Base-by-base conservation (phyloP, 768 basidiomycete genomes). In the Pisolithus marmoratus region DNA sequence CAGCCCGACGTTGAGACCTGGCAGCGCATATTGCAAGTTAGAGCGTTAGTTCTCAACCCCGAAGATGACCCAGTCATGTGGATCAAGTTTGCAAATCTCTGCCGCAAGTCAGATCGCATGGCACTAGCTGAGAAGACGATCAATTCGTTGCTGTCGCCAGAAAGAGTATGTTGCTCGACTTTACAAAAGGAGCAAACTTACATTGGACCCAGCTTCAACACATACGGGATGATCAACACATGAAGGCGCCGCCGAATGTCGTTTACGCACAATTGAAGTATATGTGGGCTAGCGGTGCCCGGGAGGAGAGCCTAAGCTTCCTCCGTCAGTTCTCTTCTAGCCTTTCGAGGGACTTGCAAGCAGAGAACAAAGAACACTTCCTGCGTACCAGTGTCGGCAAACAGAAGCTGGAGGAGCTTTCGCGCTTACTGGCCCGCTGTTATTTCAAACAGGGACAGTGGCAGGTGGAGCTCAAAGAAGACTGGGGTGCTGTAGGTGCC, bases 1-100 rank as follows among this genome's bases (percentile, higher is more conserved):
- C 94, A 98, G 63, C 91, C 92, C 22, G 96, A 98, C 61, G 95
- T 98, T 31, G 96, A 99, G 69, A 93, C 96, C 5, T 99, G 96
- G 96, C 96, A 98, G 66, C 84, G 95, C 19, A 90, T 98, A 49
- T 74, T 99, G 8, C 95, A 97, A 74, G 93, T 99, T 46, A 82
- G 96, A 49, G 92, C 94, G 0, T 77, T 98, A 48, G 94, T 99
- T 20, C 75, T 97, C 24, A 89, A 83, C 41, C 95, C 96, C 0
- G 90, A 90, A 57, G 93, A 96, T 56, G 94, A 97, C 64, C 91
- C 90, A 41, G 81, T 89, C 43, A 97, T 96, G 84, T 98, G 94
- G 94, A 96, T 99, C 70, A 94, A 96, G 70, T 97, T 99, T 63
- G 92, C 95, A 2, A 98, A 99, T 61, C 74, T 98, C 1, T 98